phyloP scores from a whole-genome alignment of 192 early-diverging fungal species.

The Coemansia erecta region DNA sequence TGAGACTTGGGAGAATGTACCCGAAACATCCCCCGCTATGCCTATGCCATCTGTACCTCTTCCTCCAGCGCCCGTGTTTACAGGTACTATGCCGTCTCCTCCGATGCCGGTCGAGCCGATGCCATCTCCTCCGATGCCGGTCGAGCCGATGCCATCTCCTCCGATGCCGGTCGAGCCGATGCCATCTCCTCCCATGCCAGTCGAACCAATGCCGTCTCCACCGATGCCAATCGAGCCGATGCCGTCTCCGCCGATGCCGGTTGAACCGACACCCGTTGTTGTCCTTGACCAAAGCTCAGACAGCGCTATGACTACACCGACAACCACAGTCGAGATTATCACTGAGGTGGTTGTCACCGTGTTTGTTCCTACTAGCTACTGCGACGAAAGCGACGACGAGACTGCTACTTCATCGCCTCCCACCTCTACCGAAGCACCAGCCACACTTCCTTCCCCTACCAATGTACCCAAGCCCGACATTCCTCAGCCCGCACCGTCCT shows the following conservation, averaged over 20 bases:
- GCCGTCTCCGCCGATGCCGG: slow-evolving; percentile 6
- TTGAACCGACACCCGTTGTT: slow-evolving; percentile 2
- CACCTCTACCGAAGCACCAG: slow-evolving; percentile 4
- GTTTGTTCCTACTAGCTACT: not conserved
- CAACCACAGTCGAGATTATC: slow-evolving; percentile 3
- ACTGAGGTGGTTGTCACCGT: slow-evolving; percentile 6
- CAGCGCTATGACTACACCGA: not conserved
- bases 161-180: slow-evolving; percentile 4
- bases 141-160: slow-evolving; percentile 8
- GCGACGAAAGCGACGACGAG: not conserved
- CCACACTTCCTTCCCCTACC: slow-evolving; percentile 10
- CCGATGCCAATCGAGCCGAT: slow-evolving; percentile 5
- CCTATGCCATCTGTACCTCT: slow-evolving; percentile 15
- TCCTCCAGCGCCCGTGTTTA: slow-evolving; percentile 5
- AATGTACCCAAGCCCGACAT: slow-evolving; percentile 8
- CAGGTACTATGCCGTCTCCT: slow-evolving; percentile 2
- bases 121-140: slow-evolving; percentile 2
- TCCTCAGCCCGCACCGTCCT: slow-evolving; percentile 12
- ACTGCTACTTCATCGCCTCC: slow-evolving; percentile 8
- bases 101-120: slow-evolving; percentile 10
- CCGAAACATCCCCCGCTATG: slow-evolving; percentile 1
- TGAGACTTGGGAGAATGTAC: not conserved
- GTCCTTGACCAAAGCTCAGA: slow-evolving; percentile 3
- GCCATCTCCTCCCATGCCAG: slow-evolving; percentile 4
- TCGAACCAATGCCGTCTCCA: slow-evolving; percentile 9